Evolutionary conservation across 352 stramenopile species (phyloP).

Genomic region (Phytophthora syringae): DNA sequence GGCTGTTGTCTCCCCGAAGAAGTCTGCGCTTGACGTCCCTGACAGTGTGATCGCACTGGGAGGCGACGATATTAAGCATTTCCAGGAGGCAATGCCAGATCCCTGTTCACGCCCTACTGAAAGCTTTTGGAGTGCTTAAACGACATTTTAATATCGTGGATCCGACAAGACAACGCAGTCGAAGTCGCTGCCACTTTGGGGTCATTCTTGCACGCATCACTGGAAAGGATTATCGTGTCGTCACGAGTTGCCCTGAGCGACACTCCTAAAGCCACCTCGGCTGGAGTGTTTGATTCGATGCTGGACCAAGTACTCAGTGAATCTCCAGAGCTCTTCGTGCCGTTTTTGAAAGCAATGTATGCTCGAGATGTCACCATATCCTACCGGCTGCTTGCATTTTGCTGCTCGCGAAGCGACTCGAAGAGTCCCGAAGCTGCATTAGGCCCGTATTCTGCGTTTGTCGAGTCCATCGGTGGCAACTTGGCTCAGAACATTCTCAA

Average conservation of each 20-base stretch:
- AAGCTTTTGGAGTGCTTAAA: constrained; percentile 84
- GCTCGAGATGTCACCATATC: constrained; percentile 74
- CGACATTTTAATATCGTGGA: constrained; percentile 87
- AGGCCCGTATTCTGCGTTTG: constrained; percentile 68
- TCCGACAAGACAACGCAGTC: constrained; percentile 75
- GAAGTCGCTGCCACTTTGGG: constrained; percentile 68
- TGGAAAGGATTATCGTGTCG: constrained; percentile 81
- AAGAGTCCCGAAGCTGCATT: constrained; percentile 69
- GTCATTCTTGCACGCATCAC: constrained; percentile 63
- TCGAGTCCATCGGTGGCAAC: constrained; percentile 57
- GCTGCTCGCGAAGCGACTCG: constrained; percentile 56
- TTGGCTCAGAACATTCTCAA: constrained; percentile 65
- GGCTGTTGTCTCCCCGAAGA: constrained; percentile 28
- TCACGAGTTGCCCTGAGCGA: constrained; percentile 73
- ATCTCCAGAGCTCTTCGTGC: constrained; percentile 69
- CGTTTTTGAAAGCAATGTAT: constrained; percentile 85
- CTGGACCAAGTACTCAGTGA: constrained; percentile 84
- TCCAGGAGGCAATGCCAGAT: constrained; percentile 75
- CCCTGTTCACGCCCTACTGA: constrained; percentile 67
- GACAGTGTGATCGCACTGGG: constrained; percentile 64
- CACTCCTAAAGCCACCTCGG: constrained; percentile 66
- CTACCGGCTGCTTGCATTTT: constrained; percentile 80
- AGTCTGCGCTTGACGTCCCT: constrained; percentile 47
- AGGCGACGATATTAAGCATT: constrained; percentile 79
- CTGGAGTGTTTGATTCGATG: constrained; percentile 79